These are phyloP conservation scores for Sophora flavescens DNA, from an alignment of 306 rosid species.

Conservation along the genomic window DNA sequence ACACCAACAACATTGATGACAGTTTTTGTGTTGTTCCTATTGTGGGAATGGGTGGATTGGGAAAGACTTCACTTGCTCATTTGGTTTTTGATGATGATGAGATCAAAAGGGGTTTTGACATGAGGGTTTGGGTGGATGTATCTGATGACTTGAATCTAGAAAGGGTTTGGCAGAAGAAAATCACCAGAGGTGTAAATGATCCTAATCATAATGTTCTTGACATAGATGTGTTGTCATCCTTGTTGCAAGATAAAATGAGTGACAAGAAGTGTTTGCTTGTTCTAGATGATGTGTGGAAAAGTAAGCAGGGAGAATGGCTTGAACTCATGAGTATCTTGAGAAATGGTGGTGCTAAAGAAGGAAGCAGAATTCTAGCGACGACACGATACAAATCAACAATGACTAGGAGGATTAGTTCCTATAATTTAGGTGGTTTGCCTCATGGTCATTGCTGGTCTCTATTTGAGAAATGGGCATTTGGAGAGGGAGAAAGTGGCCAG, in stretches of 20 bases:
- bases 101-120: constrained; percentile 20
- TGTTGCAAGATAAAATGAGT: neutral
- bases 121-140: constrained; percentile 33
- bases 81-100: constrained; percentile 29
- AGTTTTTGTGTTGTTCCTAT: constrained; percentile 38
- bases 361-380: constrained; percentile 36
- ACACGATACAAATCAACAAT: constrained; percentile 25
- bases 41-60: constrained; percentile 46
- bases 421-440: constrained; percentile 26
- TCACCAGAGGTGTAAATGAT: constrained; percentile 3
- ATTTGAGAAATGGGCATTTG: constrained; percentile 47
- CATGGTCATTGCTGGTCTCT: constrained; percentile 26
- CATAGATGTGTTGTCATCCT: neutral
- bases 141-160: constrained; percentile 26
- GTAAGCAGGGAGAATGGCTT: constrained; percentile 26
- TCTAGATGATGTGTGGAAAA: constrained; percentile 45
- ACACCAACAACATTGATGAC: neutral
- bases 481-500: constrained; percentile 8
- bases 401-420: neutral
- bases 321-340: neutral
- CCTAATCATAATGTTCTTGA: neutral
- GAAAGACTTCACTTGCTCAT: constrained; percentile 43
- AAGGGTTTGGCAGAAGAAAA: neutral
- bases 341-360: neutral
- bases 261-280: constrained; percentile 34